These are phyloP conservation scores for Populus nigra DNA, from an alignment of 345 rosid genomes.

Conservation along the genomic window DNA sequence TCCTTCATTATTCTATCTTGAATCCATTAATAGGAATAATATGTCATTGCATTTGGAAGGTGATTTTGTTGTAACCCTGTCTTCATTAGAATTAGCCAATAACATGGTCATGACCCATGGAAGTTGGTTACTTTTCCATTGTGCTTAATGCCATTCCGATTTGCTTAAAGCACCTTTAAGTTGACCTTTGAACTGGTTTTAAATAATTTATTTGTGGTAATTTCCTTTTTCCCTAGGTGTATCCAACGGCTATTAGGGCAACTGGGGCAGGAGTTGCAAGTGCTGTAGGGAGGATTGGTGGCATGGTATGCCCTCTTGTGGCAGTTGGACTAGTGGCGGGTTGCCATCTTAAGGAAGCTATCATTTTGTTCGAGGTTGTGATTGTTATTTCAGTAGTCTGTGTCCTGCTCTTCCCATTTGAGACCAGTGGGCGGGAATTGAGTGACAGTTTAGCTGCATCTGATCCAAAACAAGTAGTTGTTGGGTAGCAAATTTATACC, in stretches of 20 bases:
- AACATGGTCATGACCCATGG: too few relatives aligned
- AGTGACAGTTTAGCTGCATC: slow-evolving; percentile 12
- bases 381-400: slow-evolving; percentile 6
- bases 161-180: too few relatives aligned
- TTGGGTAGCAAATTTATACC: too few relatives aligned
- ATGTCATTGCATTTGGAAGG: too few relatives aligned
- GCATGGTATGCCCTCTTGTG: slow-evolving; percentile 25
- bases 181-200: neutral
- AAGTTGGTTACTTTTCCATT: too few relatives aligned
- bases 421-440: slow-evolving; percentile 24
- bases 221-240: slow-evolving; percentile 6
- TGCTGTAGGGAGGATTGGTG: slow-evolving; percentile 25
- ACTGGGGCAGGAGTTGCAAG: slow-evolving; percentile 26
- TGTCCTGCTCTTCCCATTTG: slow-evolving; percentile 20
- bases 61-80: too few relatives aligned
- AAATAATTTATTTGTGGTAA: neutral
- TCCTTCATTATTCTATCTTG: too few relatives aligned
- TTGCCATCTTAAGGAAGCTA: slow-evolving; percentile 19
- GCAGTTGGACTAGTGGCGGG: slow-evolving; percentile 23
- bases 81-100: too few relatives aligned
- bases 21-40: too few relatives aligned
- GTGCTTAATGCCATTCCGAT: too few relatives aligned
- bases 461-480: neutral
- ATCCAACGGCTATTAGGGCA: slow-evolving; percentile 21
- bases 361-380: slow-evolving; percentile 15